Evolutionary conservation across 2,329 filamentous ascomycete species (phyloP).

Genomic region (Chrysosporium keratinophilum): DNA sequence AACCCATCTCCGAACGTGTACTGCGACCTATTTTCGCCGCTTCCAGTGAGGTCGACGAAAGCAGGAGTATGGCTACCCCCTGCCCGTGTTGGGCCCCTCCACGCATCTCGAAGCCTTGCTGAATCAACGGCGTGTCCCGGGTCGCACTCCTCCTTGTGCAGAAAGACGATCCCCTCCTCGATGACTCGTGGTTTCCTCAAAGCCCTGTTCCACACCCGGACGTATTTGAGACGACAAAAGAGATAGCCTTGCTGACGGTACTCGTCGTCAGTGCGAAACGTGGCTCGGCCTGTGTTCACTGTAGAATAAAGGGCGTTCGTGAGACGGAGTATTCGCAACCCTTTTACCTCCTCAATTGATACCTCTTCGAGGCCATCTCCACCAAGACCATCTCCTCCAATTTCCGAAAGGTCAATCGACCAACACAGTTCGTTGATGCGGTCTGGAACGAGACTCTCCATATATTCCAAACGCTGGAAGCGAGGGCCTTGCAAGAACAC

Average conservation of each 20-base stretch:
- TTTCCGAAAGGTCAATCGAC: conserved; percentile 19
- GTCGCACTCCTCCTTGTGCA: conserved; percentile 26
- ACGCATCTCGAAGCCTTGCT: conserved; percentile 22
- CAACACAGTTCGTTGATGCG: conserved; percentile 39
- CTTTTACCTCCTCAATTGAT: conserved; percentile 28
- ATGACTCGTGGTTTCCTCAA: not conserved
- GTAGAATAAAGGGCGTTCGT: conserved; percentile 47
- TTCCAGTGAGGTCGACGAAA: conserved; percentile 20
- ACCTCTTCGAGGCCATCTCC: conserved; percentile 32
- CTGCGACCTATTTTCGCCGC: conserved; percentile 19
- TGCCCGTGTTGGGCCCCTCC: conserved; percentile 25
- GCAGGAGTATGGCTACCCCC: conserved; percentile 22
- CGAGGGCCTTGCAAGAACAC: conserved; percentile 33
- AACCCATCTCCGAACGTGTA: conserved; percentile 65
- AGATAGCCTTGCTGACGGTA: conserved; percentile 26
- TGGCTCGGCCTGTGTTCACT: not conserved
- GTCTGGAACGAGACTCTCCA: conserved; percentile 30
- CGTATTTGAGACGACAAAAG: conserved; percentile 28
- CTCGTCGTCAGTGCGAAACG: conserved; percentile 18
- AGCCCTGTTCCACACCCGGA: conserved; percentile 12
- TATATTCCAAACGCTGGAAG: conserved; percentile 25
- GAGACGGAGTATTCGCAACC: conserved; percentile 37
- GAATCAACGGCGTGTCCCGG: conserved; percentile 14
- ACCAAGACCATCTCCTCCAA: conserved; percentile 22
- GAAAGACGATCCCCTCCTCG: conserved; percentile 24